These are phyloP conservation scores for Xylaria sp. DNA, from an alignment of 2,329 filamentous ascomycete genomes.

Conservation along the genomic window DNA sequence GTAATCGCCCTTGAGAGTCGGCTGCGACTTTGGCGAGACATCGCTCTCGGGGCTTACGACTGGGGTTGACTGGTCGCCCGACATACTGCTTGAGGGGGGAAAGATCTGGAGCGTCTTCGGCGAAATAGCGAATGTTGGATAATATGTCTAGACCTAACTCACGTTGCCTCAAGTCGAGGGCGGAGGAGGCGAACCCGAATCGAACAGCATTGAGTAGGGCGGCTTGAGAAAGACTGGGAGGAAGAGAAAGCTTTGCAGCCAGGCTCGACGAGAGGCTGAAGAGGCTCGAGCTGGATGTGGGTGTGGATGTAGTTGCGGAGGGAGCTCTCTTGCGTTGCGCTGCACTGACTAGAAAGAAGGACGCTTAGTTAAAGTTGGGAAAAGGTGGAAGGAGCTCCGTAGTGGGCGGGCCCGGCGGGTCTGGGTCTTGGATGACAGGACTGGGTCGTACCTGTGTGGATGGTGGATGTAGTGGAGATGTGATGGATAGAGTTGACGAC, in stretches of 20 bases:
- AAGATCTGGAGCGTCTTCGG: slow-evolving; percentile 24
- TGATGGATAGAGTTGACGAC: neutral
- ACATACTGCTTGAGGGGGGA: slow-evolving; percentile 43
- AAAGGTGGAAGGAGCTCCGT: slow-evolving; percentile 18
- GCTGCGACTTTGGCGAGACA: slow-evolving; percentile 46
- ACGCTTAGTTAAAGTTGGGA: slow-evolving; percentile 20
- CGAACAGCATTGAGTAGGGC: slow-evolving; percentile 51
- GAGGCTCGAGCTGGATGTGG: neutral
- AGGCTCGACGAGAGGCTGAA: slow-evolving; percentile 13
- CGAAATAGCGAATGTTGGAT: slow-evolving; percentile 26
- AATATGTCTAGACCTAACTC: slow-evolving; percentile 51
- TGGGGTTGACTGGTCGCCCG: slow-evolving; percentile 39
- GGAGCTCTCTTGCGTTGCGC: neutral
- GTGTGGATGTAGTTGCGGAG: too few species aligned
- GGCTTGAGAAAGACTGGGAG: slow-evolving; percentile 15
- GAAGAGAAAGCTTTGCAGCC: slow-evolving; percentile 23
- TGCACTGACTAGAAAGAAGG: slow-evolving; percentile 25
- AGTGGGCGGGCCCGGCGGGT: slow-evolving; percentile 22
- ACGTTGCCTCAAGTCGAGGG: slow-evolving; percentile 56
- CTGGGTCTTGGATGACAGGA: slow-evolving; percentile 25
- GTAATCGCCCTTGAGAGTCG: slow-evolving; percentile 45
- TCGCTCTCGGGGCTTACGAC: slow-evolving; percentile 45
- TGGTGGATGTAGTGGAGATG: neutral
- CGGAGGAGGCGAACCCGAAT: slow-evolving; percentile 55
- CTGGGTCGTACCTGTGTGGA: neutral